Conservation (phyloP, 2,329 filamentous ascomycete genomes). For the Tolypocladium ovalisporum region DNA sequence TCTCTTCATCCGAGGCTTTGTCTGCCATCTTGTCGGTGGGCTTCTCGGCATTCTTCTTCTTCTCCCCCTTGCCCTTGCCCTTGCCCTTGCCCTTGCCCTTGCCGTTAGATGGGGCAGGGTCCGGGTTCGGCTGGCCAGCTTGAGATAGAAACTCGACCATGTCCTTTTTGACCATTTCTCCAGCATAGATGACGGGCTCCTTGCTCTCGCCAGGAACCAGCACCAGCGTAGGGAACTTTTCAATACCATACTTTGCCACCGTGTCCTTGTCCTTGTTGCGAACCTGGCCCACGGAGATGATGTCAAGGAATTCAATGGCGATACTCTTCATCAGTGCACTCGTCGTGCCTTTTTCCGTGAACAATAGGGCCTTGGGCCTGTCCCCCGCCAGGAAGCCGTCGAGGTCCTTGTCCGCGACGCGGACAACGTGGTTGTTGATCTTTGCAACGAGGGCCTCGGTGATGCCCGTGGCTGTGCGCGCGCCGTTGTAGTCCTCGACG, state of each 20-base stretch:
- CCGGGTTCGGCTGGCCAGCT: conserved; percentile 67
- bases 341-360: conserved; percentile 85
- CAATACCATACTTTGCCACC: conserved; percentile 64
- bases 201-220: conserved; percentile 63
- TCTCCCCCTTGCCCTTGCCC: no score
- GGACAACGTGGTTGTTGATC: conserved; percentile 86
- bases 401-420: conserved; percentile 67
- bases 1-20: conserved; percentile 19
- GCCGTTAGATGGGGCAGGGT: conserved; percentile 39
- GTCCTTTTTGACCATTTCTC: conserved; percentile 73
- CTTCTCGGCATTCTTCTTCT: conserved; percentile 18
- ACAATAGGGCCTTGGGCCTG: conserved; percentile 75
- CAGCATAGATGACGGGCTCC: conserved; percentile 63
- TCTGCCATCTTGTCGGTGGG: conserved; percentile 21
- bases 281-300: conserved; percentile 71
- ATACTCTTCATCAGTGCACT: conserved; percentile 73
- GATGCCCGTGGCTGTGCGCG: conserved; percentile 74
- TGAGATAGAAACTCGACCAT: conserved; percentile 78
- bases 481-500: conserved; percentile 85
- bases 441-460: conserved; percentile 74
- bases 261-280: conserved; percentile 67
- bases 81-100: conserved; percentile 22
- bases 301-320: conserved; percentile 81
- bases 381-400: conserved; percentile 65
- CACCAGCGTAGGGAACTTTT: conserved; percentile 69